A percentile compares a stretch with the other conserved stretches of the same genome.
These are phyloP conservation scores for Kwoniella dendrophila DNA, from an alignment of 768 basidiomycete genomes.

Conservation along the genomic window DNA sequence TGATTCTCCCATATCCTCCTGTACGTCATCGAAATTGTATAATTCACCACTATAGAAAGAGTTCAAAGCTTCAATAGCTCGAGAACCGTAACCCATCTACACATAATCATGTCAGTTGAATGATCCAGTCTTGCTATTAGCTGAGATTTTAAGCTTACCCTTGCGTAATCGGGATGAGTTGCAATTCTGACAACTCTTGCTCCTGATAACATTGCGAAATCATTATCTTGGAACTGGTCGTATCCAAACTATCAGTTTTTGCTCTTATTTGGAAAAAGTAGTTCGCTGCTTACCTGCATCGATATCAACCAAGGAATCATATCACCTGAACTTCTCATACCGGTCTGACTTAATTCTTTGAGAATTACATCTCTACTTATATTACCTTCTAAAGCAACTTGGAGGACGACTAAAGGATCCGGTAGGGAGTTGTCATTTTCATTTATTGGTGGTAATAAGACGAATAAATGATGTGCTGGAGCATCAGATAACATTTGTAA, in stretches of 20 bases:
- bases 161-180: conserved; percentile 91
- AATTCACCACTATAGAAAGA: conserved; percentile 92
- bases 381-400: conserved; percentile 93
- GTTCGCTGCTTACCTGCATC: conserved; percentile 60
- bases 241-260: conserved; percentile 15
- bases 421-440: conserved; percentile 88
- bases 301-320: conserved; percentile 97
- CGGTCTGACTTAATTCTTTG: conserved; percentile 75
- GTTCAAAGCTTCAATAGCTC: conserved; percentile 82
- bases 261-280: background rate
- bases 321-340: conserved; percentile 85
- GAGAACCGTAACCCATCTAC: conserved; percentile 95
- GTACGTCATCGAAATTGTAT: conserved; percentile 77
- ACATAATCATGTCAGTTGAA: background rate
- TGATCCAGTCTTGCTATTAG: background rate
- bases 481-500: conserved; percentile 96
- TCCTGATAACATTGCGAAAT: conserved; percentile 88
- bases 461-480: conserved; percentile 94
- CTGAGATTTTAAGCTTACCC: conserved; percentile 68
- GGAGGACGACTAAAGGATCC: conserved; percentile 91
- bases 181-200: conserved; percentile 90
- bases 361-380: conserved; percentile 82
- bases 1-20: conserved; percentile 60
- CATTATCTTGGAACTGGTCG: conserved; percentile 85
- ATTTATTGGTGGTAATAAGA: conserved; percentile 86